Percentiles rank a stretch among this genome's conserved stretches.
These are phyloP conservation scores for Trichoderma guizhouense DNA, from an alignment of 2,329 filamentous ascomycete genomes.

Conservation along the genomic window DNA sequence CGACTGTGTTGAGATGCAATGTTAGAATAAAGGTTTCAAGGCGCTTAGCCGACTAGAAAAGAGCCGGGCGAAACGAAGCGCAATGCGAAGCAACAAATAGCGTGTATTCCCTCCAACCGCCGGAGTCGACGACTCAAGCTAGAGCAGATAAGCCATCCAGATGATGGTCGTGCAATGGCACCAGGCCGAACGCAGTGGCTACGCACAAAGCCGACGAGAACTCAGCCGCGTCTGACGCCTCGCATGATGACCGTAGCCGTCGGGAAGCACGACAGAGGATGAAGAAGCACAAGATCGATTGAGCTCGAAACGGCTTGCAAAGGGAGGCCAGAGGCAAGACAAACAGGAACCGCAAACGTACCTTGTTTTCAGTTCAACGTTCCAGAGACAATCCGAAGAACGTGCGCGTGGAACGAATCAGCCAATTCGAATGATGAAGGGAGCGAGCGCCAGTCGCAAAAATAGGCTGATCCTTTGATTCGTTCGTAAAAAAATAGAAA, in stretches of 20 bases:
- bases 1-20: constrained; percentile 33
- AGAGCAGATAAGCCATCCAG: background rate
- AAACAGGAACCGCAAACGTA: constrained; percentile 15
- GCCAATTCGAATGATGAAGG: background rate
- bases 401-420: constrained; percentile 7
- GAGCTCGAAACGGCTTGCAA: background rate
- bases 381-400: background rate
- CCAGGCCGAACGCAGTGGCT: constrained; percentile 1
- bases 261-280: constrained; percentile 5
- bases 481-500: background rate
- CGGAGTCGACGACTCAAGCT: background rate
- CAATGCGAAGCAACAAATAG: background rate
- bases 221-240: background rate
- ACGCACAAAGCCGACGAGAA: background rate
- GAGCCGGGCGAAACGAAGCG: background rate
- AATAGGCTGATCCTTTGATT: background rate
- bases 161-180: background rate
- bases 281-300: background rate
- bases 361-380: background rate
- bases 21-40: constrained; percentile 30
- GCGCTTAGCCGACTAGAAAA: background rate
- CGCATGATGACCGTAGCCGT: background rate
- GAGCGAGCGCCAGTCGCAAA: background rate
- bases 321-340: constrained; percentile 1
- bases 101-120: background rate